These are phyloP conservation scores for Cadophora sp. DNA, from an alignment of 2,329 filamentous ascomycete species.

Conservation along the genomic window DNA sequence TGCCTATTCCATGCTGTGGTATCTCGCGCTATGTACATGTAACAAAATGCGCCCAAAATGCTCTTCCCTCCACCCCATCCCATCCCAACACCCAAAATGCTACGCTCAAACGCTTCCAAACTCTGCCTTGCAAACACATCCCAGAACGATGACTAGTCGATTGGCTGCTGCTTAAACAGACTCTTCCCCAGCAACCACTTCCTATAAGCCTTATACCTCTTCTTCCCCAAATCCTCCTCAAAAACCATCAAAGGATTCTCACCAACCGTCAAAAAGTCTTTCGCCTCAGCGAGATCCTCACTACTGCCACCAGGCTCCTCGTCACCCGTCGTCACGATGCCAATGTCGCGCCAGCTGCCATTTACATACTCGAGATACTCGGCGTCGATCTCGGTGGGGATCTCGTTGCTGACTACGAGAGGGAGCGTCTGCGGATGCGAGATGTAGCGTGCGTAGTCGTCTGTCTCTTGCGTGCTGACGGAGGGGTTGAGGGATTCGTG, in stretches of 20 bases:
- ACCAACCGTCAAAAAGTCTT: slow-evolving; percentile 75
- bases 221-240: slow-evolving; percentile 86
- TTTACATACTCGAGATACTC: slow-evolving; percentile 86
- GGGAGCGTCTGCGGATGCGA: slow-evolving; percentile 88
- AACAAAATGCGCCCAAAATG: background rate
- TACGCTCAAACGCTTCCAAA: slow-evolving; percentile 11
- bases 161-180: slow-evolving; percentile 88
- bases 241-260: slow-evolving; percentile 88
- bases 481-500: slow-evolving; percentile 85
- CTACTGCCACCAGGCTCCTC: slow-evolving; percentile 29
- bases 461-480: slow-evolving; percentile 76
- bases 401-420: slow-evolving; percentile 75
- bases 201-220: slow-evolving; percentile 94
- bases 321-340: slow-evolving; percentile 34
- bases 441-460: slow-evolving; percentile 90
- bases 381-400: slow-evolving; percentile 62
- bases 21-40: slow-evolving; percentile 16
- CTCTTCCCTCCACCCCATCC: background rate
- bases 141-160: slow-evolving; percentile 46
- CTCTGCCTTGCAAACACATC: background rate
- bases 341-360: slow-evolving; percentile 65
- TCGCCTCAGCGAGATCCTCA: slow-evolving; percentile 73
- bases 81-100: slow-evolving; percentile 14
- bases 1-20: background rate
- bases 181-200: slow-evolving; percentile 97